phyloP scores from a whole-genome alignment of 139 green algal species.

The Nannochloris sp. region DNA sequence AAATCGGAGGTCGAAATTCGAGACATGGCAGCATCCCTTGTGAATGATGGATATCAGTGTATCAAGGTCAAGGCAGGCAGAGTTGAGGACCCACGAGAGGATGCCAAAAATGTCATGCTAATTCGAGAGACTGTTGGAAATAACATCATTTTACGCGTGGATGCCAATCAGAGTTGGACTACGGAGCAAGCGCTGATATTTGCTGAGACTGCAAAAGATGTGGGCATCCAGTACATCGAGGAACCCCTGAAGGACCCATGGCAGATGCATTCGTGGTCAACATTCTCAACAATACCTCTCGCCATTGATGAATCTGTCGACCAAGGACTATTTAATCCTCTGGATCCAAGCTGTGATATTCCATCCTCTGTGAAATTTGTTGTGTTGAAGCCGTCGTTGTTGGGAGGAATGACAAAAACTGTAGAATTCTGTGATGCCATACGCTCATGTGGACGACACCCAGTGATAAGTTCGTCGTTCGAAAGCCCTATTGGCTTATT shows the following conservation, averaged over 20 bases:
- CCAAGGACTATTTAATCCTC: conserved; percentile 32
- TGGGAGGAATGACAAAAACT: conserved; percentile 60
- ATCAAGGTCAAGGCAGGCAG: conserved; percentile 87
- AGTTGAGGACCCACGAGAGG: conserved; percentile 37
- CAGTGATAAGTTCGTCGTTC: conserved; percentile 71
- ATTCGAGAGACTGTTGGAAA: conserved; percentile 54
- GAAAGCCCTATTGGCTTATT: conserved; percentile 59
- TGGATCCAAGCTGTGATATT: background rate
- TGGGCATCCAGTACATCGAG: conserved; percentile 67
- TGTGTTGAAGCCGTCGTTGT: conserved; percentile 67
- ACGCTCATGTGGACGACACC: conserved; percentile 24
- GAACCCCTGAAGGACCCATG: conserved; percentile 54
- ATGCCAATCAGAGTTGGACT: conserved; percentile 85
- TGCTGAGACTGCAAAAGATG: background rate
- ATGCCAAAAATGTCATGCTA: conserved; percentile 57
- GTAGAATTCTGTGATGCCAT: conserved; percentile 8
- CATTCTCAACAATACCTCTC: conserved; percentile 36
- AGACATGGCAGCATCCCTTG: too few species aligned
- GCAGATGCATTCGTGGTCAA: conserved; percentile 49
- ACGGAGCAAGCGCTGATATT: conserved; percentile 52
- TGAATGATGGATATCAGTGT: conserved; percentile 30
- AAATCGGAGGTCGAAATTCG: background rate
- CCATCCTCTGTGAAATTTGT: conserved; percentile 38
- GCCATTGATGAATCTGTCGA: conserved; percentile 85
- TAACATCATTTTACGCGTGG: conserved; percentile 55